A percentile compares a stretch with the other conserved stretches of the same genome.
phyloP scores from a whole-genome alignment of 2,329 filamentous ascomycete genomes.

The Calycina herbarum region DNA sequence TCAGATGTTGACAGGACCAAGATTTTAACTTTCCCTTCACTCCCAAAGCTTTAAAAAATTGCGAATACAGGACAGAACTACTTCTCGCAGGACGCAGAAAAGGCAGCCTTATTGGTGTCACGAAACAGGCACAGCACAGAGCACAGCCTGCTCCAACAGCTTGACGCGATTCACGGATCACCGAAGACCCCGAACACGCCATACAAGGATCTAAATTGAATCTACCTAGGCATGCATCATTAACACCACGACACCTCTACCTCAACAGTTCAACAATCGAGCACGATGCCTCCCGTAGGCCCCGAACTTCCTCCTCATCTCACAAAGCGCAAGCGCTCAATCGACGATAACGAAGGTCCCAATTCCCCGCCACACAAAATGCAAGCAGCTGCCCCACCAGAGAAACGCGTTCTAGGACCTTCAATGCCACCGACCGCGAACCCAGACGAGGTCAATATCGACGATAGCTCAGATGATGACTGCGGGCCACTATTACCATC shows the following conservation, averaged over 20 bases:
- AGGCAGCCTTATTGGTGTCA: conserved; percentile 19
- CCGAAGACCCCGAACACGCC: conserved; percentile 7
- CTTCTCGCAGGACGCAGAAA: background rate
- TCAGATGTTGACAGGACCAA: conserved; percentile 18
- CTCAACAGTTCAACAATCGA: too few species aligned
- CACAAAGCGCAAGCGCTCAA: conserved; percentile 60
- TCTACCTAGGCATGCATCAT: background rate
- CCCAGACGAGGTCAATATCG: conserved; percentile 49
- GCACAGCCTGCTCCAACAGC: conserved; percentile 13
- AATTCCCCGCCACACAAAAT: conserved; percentile 49
- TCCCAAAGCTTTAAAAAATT: background rate
- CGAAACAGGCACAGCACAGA: conserved; percentile 20
- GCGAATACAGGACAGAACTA: background rate
- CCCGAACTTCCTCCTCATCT: conserved; percentile 69
- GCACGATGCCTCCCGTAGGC: conserved; percentile 48
- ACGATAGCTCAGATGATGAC: conserved; percentile 43
- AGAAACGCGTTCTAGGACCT: conserved; percentile 29
- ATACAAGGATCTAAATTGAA: conserved; percentile 15
- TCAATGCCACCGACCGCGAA: conserved; percentile 38
- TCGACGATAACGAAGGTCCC: conserved; percentile 40
- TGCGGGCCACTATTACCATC: conserved; percentile 28
- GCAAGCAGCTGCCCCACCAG: conserved; percentile 28
- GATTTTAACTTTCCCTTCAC: background rate
- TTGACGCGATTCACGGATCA: conserved; percentile 14
- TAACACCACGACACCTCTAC: background rate